A percentile compares a stretch with the other conserved stretches of the same genome.
phyloP scores from a whole-genome alignment of 768 basidiomycete species.

The Trametes gibbosa region DNA sequence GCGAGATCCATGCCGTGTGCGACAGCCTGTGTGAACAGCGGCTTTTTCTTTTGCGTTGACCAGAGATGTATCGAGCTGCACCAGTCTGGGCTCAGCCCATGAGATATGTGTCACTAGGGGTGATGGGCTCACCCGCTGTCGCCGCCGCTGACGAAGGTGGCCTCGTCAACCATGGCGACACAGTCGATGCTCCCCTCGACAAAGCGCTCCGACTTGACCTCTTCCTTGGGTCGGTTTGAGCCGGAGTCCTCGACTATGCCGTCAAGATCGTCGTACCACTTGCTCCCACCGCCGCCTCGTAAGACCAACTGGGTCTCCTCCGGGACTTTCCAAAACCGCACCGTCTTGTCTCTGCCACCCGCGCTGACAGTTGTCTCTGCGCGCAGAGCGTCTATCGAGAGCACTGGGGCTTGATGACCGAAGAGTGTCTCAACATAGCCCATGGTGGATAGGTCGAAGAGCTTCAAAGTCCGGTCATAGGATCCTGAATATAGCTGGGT shows the following conservation, averaged over 20 bases:
- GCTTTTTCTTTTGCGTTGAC: slow-evolving; percentile 92
- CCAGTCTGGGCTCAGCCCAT: not conserved
- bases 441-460: slow-evolving; percentile 80
- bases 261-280: slow-evolving; percentile 76
- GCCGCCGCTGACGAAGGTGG: slow-evolving; percentile 88
- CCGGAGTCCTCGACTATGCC: slow-evolving; percentile 63
- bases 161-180: slow-evolving; percentile 94
- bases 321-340: slow-evolving; percentile 93
- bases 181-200: slow-evolving; percentile 91
- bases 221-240: slow-evolving; percentile 33
- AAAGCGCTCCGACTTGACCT: slow-evolving; percentile 45
- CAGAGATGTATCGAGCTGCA: slow-evolving; percentile 87
- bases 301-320: slow-evolving; percentile 97
- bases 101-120: not conserved
- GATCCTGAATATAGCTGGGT: slow-evolving; percentile 70
- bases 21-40: slow-evolving; percentile 79
- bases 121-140: slow-evolving; percentile 80
- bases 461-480: slow-evolving; percentile 85
- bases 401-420: slow-evolving; percentile 90
- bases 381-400: slow-evolving; percentile 75
- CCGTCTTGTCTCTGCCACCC: slow-evolving; percentile 88
- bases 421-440: slow-evolving; percentile 96
- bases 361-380: slow-evolving; percentile 84
- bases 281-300: slow-evolving; percentile 88
- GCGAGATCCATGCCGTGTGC: slow-evolving; percentile 84